phyloP scores from a whole-genome alignment of 1,284 basidiomycete species.

The Naganishia albida region DNA sequence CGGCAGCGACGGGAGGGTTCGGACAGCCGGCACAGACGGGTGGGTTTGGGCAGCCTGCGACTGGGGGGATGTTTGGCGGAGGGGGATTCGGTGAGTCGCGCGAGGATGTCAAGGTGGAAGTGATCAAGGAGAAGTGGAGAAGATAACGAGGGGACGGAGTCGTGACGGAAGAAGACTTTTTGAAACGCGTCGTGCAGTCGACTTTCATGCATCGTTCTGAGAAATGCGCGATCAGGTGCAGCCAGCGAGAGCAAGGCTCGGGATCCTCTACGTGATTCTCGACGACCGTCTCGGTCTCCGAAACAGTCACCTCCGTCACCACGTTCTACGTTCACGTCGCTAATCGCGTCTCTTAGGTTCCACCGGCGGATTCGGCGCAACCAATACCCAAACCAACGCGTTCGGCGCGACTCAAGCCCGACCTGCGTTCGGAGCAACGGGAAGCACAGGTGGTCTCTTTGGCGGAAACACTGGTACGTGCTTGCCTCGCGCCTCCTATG shows the following conservation, averaged over 20 bases:
- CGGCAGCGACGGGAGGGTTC: constrained; percentile 20
- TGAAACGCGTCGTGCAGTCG: too few species aligned
- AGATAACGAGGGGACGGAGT: too few species aligned
- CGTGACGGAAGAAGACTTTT: too few species aligned
- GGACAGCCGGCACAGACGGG: constrained; percentile 26
- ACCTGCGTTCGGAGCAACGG: constrained; percentile 30
- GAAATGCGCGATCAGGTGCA: too few species aligned
- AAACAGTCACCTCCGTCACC: background rate
- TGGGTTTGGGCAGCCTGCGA: constrained; percentile 23
- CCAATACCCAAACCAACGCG: constrained; percentile 13
- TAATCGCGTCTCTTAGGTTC: constrained; percentile 3
- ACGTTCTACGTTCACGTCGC: too few species aligned
- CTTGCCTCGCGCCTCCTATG: background rate
- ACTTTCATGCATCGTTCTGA: background rate
- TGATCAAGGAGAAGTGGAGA: too few species aligned
- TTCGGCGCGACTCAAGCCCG: constrained; percentile 28
- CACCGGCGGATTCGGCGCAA: constrained; percentile 27
- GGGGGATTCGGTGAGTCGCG: constrained; percentile 29
- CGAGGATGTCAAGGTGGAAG: too few species aligned
- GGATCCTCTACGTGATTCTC: too few species aligned
- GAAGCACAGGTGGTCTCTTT: constrained; percentile 24
- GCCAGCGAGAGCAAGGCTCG: too few species aligned
- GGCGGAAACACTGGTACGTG: constrained; percentile 21
- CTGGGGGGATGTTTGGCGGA: constrained; percentile 28
- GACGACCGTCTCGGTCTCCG: too few species aligned